Percentiles rank a stretch among this genome's conserved stretches.
These are phyloP conservation scores for Trichophyton verrucosum DNA, from an alignment of 2,329 filamentous ascomycete genomes.

Conservation along the genomic window DNA sequence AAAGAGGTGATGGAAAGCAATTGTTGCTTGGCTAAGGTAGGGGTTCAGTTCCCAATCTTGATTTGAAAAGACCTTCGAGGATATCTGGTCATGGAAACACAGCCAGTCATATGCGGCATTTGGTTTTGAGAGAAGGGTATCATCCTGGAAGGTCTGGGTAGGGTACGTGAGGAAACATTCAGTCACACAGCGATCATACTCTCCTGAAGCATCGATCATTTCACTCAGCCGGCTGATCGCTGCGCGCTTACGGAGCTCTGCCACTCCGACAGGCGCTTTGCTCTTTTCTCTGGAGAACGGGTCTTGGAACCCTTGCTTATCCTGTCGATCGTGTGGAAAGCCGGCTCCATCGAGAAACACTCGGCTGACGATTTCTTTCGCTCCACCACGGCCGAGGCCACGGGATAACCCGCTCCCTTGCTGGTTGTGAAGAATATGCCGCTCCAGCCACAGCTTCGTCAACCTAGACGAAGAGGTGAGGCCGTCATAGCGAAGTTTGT, in stretches of 20 bases:
- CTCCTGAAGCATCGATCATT: conserved; percentile 51
- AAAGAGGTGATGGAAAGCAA: conserved; percentile 87
- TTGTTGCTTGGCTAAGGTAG: conserved; percentile 73
- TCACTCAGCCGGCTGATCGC: conserved; percentile 48
- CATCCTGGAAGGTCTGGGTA: conserved; percentile 80
- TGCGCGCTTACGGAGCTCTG: conserved; percentile 47
- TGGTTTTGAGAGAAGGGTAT: conserved; percentile 80
- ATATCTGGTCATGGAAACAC: conserved; percentile 77
- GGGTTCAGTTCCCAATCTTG: conserved; percentile 88
- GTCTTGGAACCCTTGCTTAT: conserved; percentile 27
- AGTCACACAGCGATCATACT: conserved; percentile 49
- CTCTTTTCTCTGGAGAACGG: conserved; percentile 19
- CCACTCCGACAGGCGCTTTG: conserved; percentile 40
- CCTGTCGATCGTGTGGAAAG: conserved; percentile 37
- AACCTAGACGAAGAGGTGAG: conserved; percentile 30
- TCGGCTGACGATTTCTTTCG: conserved; percentile 52
- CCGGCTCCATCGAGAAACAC: conserved; percentile 55
- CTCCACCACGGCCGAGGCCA: conserved; percentile 50
- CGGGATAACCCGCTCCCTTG: conserved; percentile 44
- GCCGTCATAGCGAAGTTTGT: conserved; percentile 41
- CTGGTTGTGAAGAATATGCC: conserved; percentile 42
- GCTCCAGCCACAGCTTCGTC: conserved; percentile 49
- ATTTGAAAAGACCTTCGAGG: conserved; percentile 61
- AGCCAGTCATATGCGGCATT: conserved; percentile 85
- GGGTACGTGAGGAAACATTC: conserved; percentile 81